These are phyloP conservation scores for Dacryopinax primogenitus DNA, from an alignment of 768 basidiomycete species.

Conservation along the genomic window DNA sequence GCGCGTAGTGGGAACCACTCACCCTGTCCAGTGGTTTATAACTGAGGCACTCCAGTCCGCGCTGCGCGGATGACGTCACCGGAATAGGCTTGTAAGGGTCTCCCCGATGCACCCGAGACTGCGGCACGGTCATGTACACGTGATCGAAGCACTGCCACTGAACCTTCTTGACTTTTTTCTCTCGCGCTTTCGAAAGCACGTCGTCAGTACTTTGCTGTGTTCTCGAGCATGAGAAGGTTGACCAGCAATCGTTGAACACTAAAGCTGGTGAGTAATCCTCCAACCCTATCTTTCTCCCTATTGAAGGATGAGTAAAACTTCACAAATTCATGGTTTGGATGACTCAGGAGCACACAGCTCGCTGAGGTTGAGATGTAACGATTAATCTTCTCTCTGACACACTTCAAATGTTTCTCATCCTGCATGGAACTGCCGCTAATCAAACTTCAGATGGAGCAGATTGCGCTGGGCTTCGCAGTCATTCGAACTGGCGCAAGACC, in stretches of 20 bases:
- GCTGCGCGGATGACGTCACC: neutral
- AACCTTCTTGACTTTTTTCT: too few relatives aligned
- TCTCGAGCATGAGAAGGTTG: too few relatives aligned
- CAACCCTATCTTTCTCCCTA: neutral
- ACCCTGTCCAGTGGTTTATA: too few relatives aligned
- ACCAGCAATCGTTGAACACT: neutral
- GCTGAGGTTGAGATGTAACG: constrained; percentile 1
- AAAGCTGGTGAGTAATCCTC: neutral
- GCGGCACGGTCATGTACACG: neutral
- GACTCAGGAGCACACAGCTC: constrained; percentile 1
- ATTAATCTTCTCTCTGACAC: constrained; percentile 6
- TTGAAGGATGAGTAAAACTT: neutral
- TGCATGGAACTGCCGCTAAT: neutral
- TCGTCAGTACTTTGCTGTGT: too few relatives aligned
- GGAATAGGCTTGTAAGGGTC: neutral
- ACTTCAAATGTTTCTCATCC: neutral
- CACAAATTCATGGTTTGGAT: constrained; percentile 9
- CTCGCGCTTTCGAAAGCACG: too few relatives aligned
- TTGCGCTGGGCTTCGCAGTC: too few relatives aligned
- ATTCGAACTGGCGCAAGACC: too few relatives aligned
- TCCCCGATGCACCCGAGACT: neutral
- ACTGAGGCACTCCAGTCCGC: too few relatives aligned
- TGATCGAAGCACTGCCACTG: neutral
- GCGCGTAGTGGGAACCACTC: too few relatives aligned
- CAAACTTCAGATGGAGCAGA: neutral